Evolutionary conservation across 441 rosid genomes (phyloP), one percentile per base, ranked within the genome.

Genomic region (Jatropha multifida): DNA sequence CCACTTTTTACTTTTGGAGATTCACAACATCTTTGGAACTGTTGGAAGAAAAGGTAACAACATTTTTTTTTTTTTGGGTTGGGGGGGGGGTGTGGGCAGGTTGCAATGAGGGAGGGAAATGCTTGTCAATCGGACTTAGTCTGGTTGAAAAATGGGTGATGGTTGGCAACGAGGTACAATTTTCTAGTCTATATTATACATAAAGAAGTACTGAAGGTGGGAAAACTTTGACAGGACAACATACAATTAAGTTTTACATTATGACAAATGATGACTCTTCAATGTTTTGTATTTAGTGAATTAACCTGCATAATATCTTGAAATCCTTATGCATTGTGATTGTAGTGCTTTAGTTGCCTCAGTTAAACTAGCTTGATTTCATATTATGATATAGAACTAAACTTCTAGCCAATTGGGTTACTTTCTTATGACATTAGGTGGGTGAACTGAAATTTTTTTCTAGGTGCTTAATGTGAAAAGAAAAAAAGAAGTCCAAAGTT

Each of bases 1-100:
- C 77, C 97, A 91, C 83, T 91, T 88, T 82, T 86, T 94, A 81
- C 96, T 91, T 79, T 81, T 92, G 82, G 98, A 94, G 86, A 94
- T 96, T 66, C 90, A 89, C 11, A 83, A 81, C 72, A 87, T 87
- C 72, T 93, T 94, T 79, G 91, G 94, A 48, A 78, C 76, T 75
- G 90, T 86, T n/a, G 9, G 10, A 44, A 4, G 48, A 44, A 44
- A 44, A 6, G 8, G 48, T 44, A 4, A 44, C 1, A 7, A 1
- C 10, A 44, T 44, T 7, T 44, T 4, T 44, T 44, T 44, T 44
- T 44, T 44, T 44, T 44, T 44, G 48, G 48, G 8, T 44, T 23
- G 32, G 32, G 32, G 32, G 32, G 32, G 32, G 32, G 32, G 32
- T 1, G 32, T 1, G 32, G 32, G 32, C 2, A 1, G 32, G 32